Percentiles rank a stretch among this genome's conserved stretches.
Conservation (phyloP, 2,329 filamentous ascomycete species). For the Epichloe amarillans region DNA sequence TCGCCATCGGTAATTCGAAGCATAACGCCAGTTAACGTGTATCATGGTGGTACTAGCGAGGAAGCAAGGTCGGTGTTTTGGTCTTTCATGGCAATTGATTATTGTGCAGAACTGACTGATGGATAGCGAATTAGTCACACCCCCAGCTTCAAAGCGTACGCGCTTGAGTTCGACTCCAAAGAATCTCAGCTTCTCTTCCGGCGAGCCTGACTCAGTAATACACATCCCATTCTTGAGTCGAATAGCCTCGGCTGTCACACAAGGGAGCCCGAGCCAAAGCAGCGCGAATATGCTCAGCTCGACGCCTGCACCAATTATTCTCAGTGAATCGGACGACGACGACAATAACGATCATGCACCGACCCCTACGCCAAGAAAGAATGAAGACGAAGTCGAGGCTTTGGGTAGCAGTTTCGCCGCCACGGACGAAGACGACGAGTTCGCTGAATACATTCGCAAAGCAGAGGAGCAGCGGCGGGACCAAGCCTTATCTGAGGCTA, state of each 20-base stretch:
- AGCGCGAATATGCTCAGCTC: not conserved
- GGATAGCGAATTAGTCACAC: constrained; percentile 20
- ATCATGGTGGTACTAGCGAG: not conserved
- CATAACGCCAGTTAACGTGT: not conserved
- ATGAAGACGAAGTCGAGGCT: constrained; percentile 12
- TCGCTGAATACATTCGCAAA: constrained; percentile 30
- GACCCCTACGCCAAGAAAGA: constrained; percentile 6
- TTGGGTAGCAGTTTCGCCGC: constrained; percentile 12
- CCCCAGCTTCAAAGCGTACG: constrained; percentile 27
- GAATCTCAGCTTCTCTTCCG: constrained; percentile 3
- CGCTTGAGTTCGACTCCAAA: constrained; percentile 13
- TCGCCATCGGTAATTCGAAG: not conserved
- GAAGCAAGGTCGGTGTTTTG: not conserved
- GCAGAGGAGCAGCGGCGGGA: constrained; percentile 22
- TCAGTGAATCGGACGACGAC: constrained; percentile 21
- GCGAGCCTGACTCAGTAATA: constrained; percentile 8
- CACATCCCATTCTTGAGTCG: constrained; percentile 8
- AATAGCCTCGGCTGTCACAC: not conserved
- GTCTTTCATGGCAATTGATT: not conserved
- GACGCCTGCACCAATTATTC: constrained; percentile 11
- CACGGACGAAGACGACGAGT: constrained; percentile 27
- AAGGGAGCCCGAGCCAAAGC: not conserved
- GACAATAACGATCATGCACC: constrained; percentile 4
- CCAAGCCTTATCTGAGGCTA: constrained; percentile 11
- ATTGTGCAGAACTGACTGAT: not conserved